A percentile compares a stretch with the other conserved stretches of the same genome.
These are phyloP conservation scores for Pseudevernia furfuracea DNA, from an alignment of 495 filamentous ascomycete genomes.

Conservation along the genomic window DNA sequence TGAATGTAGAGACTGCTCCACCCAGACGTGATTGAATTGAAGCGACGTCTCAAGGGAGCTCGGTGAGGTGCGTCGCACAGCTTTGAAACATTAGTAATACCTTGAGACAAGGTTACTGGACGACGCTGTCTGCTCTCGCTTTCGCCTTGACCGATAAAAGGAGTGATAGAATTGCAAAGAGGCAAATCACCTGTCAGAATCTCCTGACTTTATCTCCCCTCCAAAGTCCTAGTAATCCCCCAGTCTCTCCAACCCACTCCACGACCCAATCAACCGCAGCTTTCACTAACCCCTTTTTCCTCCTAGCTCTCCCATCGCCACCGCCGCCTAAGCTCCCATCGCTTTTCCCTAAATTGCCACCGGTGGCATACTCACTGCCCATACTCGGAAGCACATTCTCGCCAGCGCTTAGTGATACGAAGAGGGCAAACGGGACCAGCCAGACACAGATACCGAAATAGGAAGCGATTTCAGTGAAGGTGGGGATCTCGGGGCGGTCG, in stretches of 20 bases:
- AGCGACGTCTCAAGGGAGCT: background rate
- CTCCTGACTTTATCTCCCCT: slow-evolving; percentile 46
- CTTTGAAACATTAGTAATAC: background rate
- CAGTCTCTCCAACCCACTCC: slow-evolving; percentile 64
- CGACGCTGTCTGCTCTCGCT: background rate
- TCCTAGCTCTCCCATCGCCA: slow-evolving; percentile 40
- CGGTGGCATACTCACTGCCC: slow-evolving; percentile 58
- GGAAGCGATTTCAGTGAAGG: slow-evolving; percentile 89
- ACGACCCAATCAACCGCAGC: slow-evolving; percentile 71
- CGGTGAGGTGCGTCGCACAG: background rate
- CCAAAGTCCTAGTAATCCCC: slow-evolving; percentile 62
- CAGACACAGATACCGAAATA: slow-evolving; percentile 96
- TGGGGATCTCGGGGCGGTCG: slow-evolving; percentile 59
- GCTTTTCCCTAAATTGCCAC: slow-evolving; percentile 34
- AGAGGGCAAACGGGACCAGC: slow-evolving; percentile 91
- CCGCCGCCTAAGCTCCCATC: slow-evolving; percentile 37
- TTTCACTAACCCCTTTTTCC: slow-evolving; percentile 65
- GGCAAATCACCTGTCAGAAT: slow-evolving; percentile 24
- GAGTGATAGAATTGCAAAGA: background rate
- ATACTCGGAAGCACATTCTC: slow-evolving; percentile 93
- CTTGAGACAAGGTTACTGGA: background rate
- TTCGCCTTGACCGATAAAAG: background rate
- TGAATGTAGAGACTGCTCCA: background rate
- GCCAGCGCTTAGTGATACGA: slow-evolving; percentile 83
- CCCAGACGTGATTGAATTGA: background rate